These are phyloP conservation scores for Tolypocladium paradoxum DNA, from an alignment of 2,329 filamentous ascomycete genomes.

Conservation along the genomic window DNA sequence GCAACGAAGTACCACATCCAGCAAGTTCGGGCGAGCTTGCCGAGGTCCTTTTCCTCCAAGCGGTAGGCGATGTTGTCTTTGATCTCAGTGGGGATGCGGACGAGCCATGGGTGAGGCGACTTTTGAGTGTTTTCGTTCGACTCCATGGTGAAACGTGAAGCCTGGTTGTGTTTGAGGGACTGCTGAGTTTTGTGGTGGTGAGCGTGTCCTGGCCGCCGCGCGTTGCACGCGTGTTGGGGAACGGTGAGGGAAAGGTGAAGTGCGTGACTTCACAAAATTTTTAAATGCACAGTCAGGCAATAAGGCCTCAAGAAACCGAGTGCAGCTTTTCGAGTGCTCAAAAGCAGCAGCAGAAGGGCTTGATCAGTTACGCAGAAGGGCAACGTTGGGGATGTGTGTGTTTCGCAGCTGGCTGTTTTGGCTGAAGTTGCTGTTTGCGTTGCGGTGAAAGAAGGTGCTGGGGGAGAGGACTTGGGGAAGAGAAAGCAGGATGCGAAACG, in stretches of 20 bases:
- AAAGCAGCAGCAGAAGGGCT: too few relatives aligned
- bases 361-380: too few relatives aligned
- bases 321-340: too few relatives aligned
- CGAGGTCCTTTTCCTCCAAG: neutral
- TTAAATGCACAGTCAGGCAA: too few relatives aligned
- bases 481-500: neutral
- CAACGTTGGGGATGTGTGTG: neutral
- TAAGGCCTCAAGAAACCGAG: too few relatives aligned
- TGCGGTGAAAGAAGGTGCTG: neutral
- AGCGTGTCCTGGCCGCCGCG: neutral
- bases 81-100: neutral
- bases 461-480: neutral
- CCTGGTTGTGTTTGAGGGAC: neutral
- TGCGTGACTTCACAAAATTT: neutral
- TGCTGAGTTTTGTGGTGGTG: neutral
- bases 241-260: neutral
- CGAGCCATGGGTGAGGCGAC: neutral
- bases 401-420: neutral
- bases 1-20: neutral
- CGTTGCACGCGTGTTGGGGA: neutral
- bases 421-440: neutral
- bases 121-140: too few relatives aligned
- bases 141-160: neutral
- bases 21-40: neutral
- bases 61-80: neutral